Percentiles rank a stretch among this genome's conserved stretches.
These are phyloP conservation scores for Gnomoniopsis smithogilvyi DNA, from an alignment of 2,329 filamentous ascomycete genomes.

Conservation along the genomic window DNA sequence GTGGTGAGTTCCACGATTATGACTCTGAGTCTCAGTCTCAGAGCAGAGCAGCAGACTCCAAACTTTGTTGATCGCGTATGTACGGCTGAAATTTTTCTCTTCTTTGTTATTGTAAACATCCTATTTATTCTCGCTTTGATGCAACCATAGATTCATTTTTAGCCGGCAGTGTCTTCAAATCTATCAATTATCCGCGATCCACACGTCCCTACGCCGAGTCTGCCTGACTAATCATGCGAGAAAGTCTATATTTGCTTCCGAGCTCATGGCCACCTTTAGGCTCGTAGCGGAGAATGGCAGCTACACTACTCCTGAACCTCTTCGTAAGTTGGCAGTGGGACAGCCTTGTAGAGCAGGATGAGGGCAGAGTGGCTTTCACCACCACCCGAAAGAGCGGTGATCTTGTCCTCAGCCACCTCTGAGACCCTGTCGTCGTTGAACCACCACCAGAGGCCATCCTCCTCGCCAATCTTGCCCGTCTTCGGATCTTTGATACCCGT, in stretches of 20 bases:
- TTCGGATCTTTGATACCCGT: conserved; percentile 66
- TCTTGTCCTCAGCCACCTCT: conserved; percentile 88
- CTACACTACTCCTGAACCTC: conserved; percentile 31
- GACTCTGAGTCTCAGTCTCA: too few species aligned
- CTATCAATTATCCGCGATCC: neutral
- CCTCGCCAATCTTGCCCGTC: conserved; percentile 73
- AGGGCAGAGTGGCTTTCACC: conserved; percentile 83
- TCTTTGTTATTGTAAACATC: neutral
- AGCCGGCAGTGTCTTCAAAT: neutral
- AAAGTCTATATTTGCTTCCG: neutral
- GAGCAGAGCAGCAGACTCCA: neutral
- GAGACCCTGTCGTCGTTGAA: conserved; percentile 98
- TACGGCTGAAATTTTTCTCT: neutral
- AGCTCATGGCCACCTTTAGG: neutral
- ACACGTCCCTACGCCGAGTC: neutral
- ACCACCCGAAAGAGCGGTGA: conserved; percentile 84
- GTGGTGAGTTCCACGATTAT: neutral
- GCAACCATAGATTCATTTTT: neutral
- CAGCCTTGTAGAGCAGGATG: conserved; percentile 74
- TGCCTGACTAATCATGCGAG: neutral
- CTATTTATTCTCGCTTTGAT: neutral
- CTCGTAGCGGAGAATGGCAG: too few species aligned
- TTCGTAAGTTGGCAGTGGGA: conserved; percentile 61
- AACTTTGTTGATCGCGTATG: neutral
- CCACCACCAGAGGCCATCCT: conserved; percentile 99